These are phyloP conservation scores for Lactarius pseudohatsudake DNA, from an alignment of 768 basidiomycete species.

Conservation along the genomic window DNA sequence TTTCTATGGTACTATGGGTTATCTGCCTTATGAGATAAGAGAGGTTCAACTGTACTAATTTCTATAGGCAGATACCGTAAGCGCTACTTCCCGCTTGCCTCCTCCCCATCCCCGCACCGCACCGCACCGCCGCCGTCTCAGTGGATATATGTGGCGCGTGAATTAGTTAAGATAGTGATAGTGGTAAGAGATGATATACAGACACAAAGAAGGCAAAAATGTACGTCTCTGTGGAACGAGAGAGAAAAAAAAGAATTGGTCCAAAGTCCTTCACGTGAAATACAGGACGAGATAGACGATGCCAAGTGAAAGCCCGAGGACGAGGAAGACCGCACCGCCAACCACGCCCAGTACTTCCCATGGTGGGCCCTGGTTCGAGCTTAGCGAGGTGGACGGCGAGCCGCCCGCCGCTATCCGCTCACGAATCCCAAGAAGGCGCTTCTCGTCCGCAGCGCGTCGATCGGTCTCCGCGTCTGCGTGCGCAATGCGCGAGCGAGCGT, in stretches of 20 bases:
- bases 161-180: slow-evolving; percentile 5
- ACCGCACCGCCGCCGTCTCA: background rate
- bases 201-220: background rate
- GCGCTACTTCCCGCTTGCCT: background rate
- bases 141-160: background rate
- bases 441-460: slow-evolving; percentile 40
- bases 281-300: slow-evolving; percentile 28
- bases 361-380: slow-evolving; percentile 31
- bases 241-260: background rate
- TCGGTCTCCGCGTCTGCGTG: slow-evolving; percentile 44
- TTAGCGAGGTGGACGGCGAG: background rate
- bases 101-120: background rate
- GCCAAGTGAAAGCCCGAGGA: slow-evolving; percentile 26
- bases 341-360: slow-evolving; percentile 30
- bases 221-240: background rate
- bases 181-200: slow-evolving; percentile 9
- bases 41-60: background rate
- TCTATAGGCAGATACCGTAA: slow-evolving; percentile 1
- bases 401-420: slow-evolving; percentile 10
- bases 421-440: slow-evolving; percentile 32
- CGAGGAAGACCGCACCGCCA: slow-evolving; percentile 25
- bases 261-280: slow-evolving; percentile 13
- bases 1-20: too few relatives aligned
- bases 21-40: too few relatives aligned
- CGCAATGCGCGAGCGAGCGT: slow-evolving; percentile 57